Evolutionary conservation across 2,329 filamentous ascomycete species (phyloP).

Genomic region (Hymenoscyphus albidus): DNA sequence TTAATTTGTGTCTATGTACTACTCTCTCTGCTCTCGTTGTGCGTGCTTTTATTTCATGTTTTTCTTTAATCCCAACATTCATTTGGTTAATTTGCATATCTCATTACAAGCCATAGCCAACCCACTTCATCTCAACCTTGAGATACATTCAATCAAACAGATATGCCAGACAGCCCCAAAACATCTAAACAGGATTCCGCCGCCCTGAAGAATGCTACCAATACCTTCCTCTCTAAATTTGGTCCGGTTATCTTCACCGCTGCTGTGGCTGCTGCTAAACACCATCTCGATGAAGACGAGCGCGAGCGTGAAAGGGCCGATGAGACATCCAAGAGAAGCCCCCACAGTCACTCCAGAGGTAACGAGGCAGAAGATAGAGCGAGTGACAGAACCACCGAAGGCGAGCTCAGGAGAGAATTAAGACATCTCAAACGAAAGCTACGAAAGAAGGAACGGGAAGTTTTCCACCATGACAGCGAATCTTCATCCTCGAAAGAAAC

Average conservation of each 20-base stretch:
- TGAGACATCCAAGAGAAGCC: neutral
- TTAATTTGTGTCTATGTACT: too few relatives aligned
- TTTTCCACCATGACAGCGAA: constrained; percentile 17
- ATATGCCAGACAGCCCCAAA: constrained; percentile 6
- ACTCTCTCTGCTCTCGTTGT: neutral
- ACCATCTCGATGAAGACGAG: constrained; percentile 17
- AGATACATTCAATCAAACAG: neutral
- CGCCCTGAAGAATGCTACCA: constrained; percentile 7
- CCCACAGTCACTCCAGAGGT: neutral
- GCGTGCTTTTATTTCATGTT: neutral
- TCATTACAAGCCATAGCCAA: neutral
- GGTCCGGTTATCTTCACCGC: constrained; percentile 20
- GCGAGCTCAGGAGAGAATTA: constrained; percentile 36
- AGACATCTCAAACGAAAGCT: constrained; percentile 46
- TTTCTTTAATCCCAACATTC: neutral
- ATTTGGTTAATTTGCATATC: neutral
- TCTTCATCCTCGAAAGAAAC: constrained; percentile 27
- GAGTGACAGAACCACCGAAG: constrained; percentile 5
- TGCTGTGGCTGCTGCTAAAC: constrained; percentile 19
- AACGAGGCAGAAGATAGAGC: constrained; percentile 8
- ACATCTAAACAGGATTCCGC: neutral
- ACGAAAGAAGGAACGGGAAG: constrained; percentile 18
- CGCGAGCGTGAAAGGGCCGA: neutral
- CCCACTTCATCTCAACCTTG: neutral
- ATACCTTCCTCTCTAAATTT: constrained; percentile 20